These are phyloP conservation scores for Haberlea rhodopensis DNA, from an alignment of 257 asterid species.

Conservation along the genomic window DNA sequence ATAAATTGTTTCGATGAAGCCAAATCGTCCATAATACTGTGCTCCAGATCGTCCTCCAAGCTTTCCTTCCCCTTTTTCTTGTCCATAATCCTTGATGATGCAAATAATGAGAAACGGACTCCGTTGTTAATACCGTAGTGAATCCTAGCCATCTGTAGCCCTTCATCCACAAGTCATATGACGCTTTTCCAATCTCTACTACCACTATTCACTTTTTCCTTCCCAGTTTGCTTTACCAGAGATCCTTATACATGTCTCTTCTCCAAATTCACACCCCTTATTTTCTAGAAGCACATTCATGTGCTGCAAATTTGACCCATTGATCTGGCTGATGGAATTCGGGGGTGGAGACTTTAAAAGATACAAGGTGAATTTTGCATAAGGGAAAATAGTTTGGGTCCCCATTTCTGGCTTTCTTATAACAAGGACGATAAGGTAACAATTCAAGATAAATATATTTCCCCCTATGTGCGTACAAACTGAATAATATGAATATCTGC, in stretches of 20 bases:
- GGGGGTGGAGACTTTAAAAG: neutral
- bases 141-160: no score
- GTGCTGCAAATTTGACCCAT: neutral
- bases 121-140: no score
- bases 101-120: no score
- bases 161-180: no score
- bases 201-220: neutral
- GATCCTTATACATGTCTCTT: no score
- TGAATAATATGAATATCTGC: constrained; percentile 7
- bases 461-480: neutral
- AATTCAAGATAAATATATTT: neutral
- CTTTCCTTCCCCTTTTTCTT: no score
- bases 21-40: no score
- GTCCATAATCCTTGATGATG: no score
- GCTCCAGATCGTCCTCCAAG: no score
- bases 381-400: constrained; percentile 9
- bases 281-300: neutral
- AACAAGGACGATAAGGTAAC: constrained; percentile 16
- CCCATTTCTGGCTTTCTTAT: constrained; percentile 16
- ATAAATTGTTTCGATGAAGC: no score
- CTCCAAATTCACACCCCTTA: constrained; percentile 13
- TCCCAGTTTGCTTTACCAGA: neutral
- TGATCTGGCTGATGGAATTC: neutral
- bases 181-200: neutral
- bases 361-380: neutral